Percentiles rank a stretch among this genome's conserved stretches.
Evolutionary conservation across 768 basidiomycete species (phyloP).

Genomic region (Rhizopogon salebrosus): DNA sequence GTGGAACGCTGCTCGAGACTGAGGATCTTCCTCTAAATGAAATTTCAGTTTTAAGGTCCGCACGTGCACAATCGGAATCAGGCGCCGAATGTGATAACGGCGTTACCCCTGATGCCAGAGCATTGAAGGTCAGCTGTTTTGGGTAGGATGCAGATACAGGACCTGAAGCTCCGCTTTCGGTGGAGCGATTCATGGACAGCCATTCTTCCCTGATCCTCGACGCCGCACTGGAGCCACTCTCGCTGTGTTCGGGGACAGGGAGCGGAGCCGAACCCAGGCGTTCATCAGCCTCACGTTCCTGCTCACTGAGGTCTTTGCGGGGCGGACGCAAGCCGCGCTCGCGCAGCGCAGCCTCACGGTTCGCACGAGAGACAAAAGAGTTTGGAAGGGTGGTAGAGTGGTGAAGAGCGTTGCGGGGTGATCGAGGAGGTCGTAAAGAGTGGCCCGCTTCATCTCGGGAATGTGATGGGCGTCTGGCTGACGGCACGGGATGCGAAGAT

Average conservation of each 20-base stretch:
- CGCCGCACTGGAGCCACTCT: conserved; percentile 36
- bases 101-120: neutral
- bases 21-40: conserved; percentile 15
- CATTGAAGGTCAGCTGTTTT: neutral
- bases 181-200: conserved; percentile 35
- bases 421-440: conserved; percentile 1
- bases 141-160: neutral
- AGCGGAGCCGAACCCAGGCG: conserved; percentile 33
- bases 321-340: conserved; percentile 56
- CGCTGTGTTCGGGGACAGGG: conserved; percentile 27
- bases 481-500: conserved; percentile 2
- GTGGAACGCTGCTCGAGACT: conserved; percentile 14
- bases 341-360: conserved; percentile 49
- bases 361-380: conserved; percentile 15
- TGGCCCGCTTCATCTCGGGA: conserved; percentile 5
- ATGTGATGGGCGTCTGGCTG: conserved; percentile 11
- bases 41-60: conserved; percentile 12
- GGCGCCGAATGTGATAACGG: conserved; percentile 1
- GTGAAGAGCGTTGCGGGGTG: neutral
- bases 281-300: conserved; percentile 38
- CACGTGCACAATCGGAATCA: conserved; percentile 1
- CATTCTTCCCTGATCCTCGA: conserved; percentile 50
- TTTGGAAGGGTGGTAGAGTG: conserved; percentile 16
- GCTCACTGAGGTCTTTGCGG: conserved; percentile 27
- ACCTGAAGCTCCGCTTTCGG: conserved; percentile 22